Conservation (phyloP, 495 filamentous ascomycete genomes). For the Penicillium daleae region DNA sequence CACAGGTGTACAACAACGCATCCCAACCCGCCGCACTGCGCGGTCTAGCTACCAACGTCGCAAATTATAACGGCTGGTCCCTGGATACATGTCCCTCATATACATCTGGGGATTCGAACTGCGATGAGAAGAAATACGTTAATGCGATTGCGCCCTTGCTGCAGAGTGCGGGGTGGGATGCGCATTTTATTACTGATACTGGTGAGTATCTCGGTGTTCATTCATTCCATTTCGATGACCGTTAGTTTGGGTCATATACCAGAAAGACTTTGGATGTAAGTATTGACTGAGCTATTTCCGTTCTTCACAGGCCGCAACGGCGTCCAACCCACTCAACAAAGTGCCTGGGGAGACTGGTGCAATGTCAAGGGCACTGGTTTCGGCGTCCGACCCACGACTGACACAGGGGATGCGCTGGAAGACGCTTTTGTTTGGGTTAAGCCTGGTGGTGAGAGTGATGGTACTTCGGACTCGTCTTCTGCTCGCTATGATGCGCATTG, state of each 20-base stretch:
- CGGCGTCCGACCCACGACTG: conserved; percentile 66
- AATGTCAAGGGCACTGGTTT: conserved; percentile 78
- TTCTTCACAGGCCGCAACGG: conserved; percentile 61
- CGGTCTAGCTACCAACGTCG: conserved; percentile 77
- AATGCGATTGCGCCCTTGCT: conserved; percentile 67
- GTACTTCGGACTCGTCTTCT: conserved; percentile 65
- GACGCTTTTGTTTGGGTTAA: conserved; percentile 87
- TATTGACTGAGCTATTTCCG: background rate
- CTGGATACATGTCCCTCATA: conserved; percentile 48
- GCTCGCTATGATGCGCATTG: conserved; percentile 74
- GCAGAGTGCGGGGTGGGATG: conserved; percentile 62
- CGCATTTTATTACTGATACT: conserved; percentile 74
- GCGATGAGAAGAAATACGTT: conserved; percentile 76
- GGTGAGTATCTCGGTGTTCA: conserved; percentile 41
- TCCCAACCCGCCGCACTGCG: conserved; percentile 67
- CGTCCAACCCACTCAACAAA: conserved; percentile 64
- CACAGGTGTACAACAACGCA: conserved; percentile 66
- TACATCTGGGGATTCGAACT: conserved; percentile 48
- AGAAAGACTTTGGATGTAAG: too few species aligned
- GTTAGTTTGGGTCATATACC: too few species aligned
- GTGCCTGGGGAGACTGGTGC: conserved; percentile 82
- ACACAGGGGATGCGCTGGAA: conserved; percentile 62
- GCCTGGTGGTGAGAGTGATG: conserved; percentile 82
- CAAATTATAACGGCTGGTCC: conserved; percentile 73
- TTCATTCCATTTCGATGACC: too few species aligned